Percentiles rank a stretch among this genome's conserved stretches.
phyloP scores from a whole-genome alignment of 768 basidiomycete genomes.

The Tubosaeta brunneosetosa region DNA sequence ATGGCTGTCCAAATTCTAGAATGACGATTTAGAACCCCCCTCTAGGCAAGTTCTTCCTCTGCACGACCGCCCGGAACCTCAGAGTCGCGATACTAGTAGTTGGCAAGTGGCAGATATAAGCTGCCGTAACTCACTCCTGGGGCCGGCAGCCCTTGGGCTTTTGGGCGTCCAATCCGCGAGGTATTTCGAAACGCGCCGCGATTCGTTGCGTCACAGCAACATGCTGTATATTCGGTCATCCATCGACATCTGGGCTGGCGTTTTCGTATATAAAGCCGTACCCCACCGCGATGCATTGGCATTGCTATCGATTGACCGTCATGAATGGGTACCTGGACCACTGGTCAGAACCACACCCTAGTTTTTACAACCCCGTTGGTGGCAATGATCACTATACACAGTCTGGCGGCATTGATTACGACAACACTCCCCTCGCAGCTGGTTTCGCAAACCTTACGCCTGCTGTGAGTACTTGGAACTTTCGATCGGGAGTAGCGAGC shows the following conservation, averaged over 20 bases:
- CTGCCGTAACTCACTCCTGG: not conserved
- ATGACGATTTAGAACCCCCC: conserved; percentile 3
- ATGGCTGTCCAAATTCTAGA: conserved; percentile 22
- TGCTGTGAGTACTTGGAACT: conserved; percentile 11
- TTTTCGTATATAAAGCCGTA: conserved; percentile 10
- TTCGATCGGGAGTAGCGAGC: not conserved
- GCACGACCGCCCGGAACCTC: conserved; percentile 12
- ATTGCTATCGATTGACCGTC: not conserved
- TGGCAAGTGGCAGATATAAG: conserved; percentile 1
- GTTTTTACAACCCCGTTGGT: not conserved
- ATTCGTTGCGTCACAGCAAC: conserved; percentile 17
- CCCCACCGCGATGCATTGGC: not conserved
- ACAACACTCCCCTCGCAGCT: not conserved
- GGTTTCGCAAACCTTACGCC: not conserved
- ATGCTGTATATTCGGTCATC: conserved; percentile 16
- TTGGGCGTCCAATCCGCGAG: not conserved
- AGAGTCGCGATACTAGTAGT: conserved; percentile 16
- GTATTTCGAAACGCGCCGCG: not conserved
- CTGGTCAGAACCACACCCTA: conserved; percentile 7
- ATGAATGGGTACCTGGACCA: conserved; percentile 10
- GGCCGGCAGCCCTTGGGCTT: not conserved
- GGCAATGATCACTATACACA: not conserved
- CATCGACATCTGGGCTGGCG: not conserved
- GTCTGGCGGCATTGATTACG: not conserved
- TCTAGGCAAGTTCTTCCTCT: not conserved